Conservation (phyloP, 441 rosid species). For the Manihot esculenta region DNA sequence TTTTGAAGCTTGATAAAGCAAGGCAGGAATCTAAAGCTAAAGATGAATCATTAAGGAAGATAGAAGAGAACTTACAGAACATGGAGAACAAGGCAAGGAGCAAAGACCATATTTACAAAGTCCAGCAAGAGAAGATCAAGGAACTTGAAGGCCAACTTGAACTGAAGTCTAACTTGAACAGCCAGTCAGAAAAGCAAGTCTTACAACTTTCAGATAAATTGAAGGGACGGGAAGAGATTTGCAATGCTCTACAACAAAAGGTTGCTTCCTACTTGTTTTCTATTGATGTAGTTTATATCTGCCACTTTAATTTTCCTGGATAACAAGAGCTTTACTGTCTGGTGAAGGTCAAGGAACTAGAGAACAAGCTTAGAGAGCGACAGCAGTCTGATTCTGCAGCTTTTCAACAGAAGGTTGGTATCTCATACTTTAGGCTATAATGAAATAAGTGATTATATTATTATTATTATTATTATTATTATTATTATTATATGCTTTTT, state of each 20-base stretch:
- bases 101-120: constrained; percentile 55
- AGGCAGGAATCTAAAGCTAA: constrained; percentile 72
- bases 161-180: constrained; percentile 37
- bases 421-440: neutral
- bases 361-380: constrained; percentile 59
- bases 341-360: constrained; percentile 69
- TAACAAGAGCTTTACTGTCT: constrained; percentile 22
- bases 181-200: constrained; percentile 63
- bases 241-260: constrained; percentile 66
- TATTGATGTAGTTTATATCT: neutral
- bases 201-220: constrained; percentile 64
- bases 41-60: constrained; percentile 65
- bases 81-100: constrained; percentile 64
- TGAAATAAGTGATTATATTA: neutral
- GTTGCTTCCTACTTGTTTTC: constrained; percentile 30
- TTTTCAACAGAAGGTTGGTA: constrained; percentile 55
- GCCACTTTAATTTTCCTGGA: constrained; percentile 10
- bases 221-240: constrained; percentile 69
- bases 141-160: constrained; percentile 79
- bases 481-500: no score
- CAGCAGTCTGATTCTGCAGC: constrained; percentile 54
- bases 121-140: constrained; percentile 66
- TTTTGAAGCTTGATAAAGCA: constrained; percentile 69
- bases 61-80: constrained; percentile 70
- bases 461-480: no score